These are phyloP conservation scores for Sphaerulina musiva DNA, from an alignment of 2,329 filamentous ascomycete genomes.

Conservation along the genomic window DNA sequence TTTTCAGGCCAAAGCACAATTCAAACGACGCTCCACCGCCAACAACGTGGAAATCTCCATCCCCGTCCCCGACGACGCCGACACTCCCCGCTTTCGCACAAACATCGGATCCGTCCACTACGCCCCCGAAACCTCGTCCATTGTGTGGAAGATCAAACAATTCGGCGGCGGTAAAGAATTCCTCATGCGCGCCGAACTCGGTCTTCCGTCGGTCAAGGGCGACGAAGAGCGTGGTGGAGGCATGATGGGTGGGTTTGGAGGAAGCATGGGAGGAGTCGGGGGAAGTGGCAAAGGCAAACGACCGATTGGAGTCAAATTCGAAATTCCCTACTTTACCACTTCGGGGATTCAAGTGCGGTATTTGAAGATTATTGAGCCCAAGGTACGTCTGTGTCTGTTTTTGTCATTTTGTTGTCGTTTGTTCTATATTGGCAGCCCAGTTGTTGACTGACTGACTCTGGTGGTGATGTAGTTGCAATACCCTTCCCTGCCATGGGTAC, in stretches of 20 bases:
- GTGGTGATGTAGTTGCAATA: constrained; percentile 79
- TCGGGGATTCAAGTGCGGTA: constrained; percentile 98
- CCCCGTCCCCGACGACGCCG: constrained; percentile 93
- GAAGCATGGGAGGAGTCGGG: constrained; percentile 89
- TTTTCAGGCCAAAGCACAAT: constrained; percentile 74
- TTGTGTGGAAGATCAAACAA: constrained; percentile 99
- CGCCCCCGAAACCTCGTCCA: constrained; percentile 91
- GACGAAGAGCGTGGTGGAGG: constrained; percentile 86
- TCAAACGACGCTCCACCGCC: constrained; percentile 93
- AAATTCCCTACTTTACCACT: constrained; percentile 99
- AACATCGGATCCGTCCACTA: constrained; percentile 98
- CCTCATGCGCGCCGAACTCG: constrained; percentile 93
- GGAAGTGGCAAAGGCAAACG: constrained; percentile 85
- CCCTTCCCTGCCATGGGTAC: constrained; percentile 91
- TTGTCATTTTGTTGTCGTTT: background rate
- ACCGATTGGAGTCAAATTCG: constrained; percentile 98
- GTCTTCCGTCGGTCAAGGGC: constrained; percentile 85
- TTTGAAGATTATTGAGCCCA: constrained; percentile 97
- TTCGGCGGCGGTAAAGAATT: constrained; percentile 99
- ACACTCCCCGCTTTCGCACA: constrained; percentile 90
- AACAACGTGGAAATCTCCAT: constrained; percentile 99
- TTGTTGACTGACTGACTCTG: constrained; percentile 3
- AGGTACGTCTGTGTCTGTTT: constrained; percentile 53
- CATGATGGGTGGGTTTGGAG: constrained; percentile 96
- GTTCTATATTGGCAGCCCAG: background rate